Evolutionary conservation across 2,329 filamentous ascomycete genomes (phyloP).

Genomic region (Fusarium keratoplasticum): DNA sequence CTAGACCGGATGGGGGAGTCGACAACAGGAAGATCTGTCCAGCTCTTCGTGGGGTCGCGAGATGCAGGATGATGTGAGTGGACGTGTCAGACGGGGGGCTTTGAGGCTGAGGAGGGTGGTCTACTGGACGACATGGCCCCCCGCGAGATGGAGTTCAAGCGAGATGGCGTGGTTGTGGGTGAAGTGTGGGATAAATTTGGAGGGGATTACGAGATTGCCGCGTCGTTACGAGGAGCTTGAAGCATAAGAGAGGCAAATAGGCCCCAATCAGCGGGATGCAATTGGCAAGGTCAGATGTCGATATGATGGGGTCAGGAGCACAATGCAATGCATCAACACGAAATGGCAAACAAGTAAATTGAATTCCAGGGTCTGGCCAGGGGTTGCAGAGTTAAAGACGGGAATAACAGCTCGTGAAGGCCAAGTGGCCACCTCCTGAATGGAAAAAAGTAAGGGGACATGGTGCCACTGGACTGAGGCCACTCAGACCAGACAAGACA

Average conservation of each 20-base stretch:
- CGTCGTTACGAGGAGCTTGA: background rate
- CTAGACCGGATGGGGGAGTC: constrained; percentile 23
- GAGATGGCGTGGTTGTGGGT: constrained; percentile 1
- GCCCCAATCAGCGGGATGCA: background rate
- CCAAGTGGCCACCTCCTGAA: constrained; percentile 23
- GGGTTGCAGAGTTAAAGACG: constrained; percentile 10
- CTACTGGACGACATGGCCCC: background rate
- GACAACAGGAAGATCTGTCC: constrained; percentile 1
- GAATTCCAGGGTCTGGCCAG: constrained; percentile 23
- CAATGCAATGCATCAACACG: constrained; percentile 30
- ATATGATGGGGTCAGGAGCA: background rate
- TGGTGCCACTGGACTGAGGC: constrained; percentile 19
- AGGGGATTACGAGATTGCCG: background rate
- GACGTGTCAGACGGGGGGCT: background rate
- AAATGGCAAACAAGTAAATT: constrained; percentile 28
- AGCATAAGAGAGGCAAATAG: background rate
- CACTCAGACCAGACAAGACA: constrained; percentile 8
- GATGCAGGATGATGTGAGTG: constrained; percentile 11
- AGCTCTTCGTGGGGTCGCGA: background rate
- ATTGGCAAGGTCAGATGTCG: background rate
- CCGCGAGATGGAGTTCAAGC: background rate
- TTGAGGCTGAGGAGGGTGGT: background rate
- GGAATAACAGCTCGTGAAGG: constrained; percentile 10
- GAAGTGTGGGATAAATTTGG: constrained; percentile 2
- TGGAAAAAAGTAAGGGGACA: background rate